Evolutionary conservation across 106 monocot genomes (phyloP).

Genomic region (Acanthochlamys bracteata): DNA sequence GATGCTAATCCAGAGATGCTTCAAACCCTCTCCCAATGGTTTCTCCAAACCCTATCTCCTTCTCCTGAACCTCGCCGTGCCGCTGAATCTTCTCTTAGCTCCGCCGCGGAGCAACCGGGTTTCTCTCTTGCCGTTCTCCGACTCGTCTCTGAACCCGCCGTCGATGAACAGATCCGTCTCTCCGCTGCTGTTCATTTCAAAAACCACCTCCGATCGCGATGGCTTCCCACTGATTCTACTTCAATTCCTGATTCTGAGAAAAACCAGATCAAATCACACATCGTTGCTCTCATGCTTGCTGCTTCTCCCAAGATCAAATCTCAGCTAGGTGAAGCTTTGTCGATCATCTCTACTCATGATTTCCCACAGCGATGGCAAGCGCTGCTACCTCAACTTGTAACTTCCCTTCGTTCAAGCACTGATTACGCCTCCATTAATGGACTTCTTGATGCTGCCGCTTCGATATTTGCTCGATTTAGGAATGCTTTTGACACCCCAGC

Average conservation of each 20-base stretch:
- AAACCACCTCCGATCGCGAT: constrained; percentile 30
- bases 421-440: constrained; percentile 52
- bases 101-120: constrained; percentile 37
- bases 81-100: constrained; percentile 58
- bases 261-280: constrained; percentile 55
- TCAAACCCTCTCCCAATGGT: constrained; percentile 55
- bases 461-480: constrained; percentile 81
- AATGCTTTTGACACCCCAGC: constrained; percentile 50
- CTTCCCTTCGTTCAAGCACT: constrained; percentile 33
- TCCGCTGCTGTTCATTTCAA: constrained; percentile 53
- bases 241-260: constrained; percentile 46
- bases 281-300: constrained; percentile 60
- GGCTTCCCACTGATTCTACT: constrained; percentile 16
- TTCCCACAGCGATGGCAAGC: constrained; percentile 73
- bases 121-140: constrained; percentile 70
- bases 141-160: constrained; percentile 39
- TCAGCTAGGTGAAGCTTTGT: constrained; percentile 69
- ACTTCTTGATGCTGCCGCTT: constrained; percentile 61
- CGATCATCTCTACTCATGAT: constrained; percentile 51
- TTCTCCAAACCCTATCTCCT: constrained; percentile 72
- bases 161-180: constrained; percentile 44
- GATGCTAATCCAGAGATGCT: constrained; percentile 29
- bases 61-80: constrained; percentile 57
- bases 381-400: constrained; percentile 76
- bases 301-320: constrained; percentile 50